phyloP scores from a whole-genome alignment of 306 rosid genomes.

The Sophora flavescens region DNA sequence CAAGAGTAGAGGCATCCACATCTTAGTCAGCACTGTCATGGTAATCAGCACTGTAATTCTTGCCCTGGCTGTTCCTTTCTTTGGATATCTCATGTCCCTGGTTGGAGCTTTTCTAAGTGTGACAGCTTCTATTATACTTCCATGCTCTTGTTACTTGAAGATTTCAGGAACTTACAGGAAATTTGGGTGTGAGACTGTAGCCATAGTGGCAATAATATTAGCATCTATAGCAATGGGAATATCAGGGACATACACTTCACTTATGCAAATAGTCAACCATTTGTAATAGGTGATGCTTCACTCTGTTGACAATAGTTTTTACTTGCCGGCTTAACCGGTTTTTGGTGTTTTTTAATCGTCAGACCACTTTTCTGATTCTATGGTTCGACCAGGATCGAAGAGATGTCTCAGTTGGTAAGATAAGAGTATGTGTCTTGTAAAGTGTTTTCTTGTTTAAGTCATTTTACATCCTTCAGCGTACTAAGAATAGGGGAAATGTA shows the following conservation, averaged over 20 bases:
- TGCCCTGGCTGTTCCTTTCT: conserved; percentile 62
- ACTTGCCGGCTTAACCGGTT: too few species aligned
- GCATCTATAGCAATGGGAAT: conserved; percentile 51
- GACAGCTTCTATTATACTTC: conserved; percentile 68
- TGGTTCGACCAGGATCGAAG: too few species aligned
- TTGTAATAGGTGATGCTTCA: not conserved
- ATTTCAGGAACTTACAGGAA: conserved; percentile 57
- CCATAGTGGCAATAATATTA: conserved; percentile 43
- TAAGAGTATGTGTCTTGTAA: too few species aligned
- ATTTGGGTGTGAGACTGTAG: conserved; percentile 47
- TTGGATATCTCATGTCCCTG: conserved; percentile 66
- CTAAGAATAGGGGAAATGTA: too few species aligned
- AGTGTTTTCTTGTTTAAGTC: too few species aligned
- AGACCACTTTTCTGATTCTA: too few species aligned
- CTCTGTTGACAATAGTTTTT: too few species aligned
- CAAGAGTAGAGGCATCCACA: conserved; percentile 49
- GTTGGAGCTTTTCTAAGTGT: conserved; percentile 75
- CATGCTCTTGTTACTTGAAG: conserved; percentile 75
- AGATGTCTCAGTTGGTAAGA: too few species aligned
- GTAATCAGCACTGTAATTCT: conserved; percentile 58
- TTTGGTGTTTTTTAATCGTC: too few species aligned
- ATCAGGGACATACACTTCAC: conserved; percentile 64
- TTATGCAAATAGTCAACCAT: conserved; percentile 50
- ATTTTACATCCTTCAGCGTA: too few species aligned
- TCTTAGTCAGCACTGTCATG: conserved; percentile 50